Evolutionary conservation across 306 rosid species (phyloP).

Genomic region (Carpinus viminea): DNA sequence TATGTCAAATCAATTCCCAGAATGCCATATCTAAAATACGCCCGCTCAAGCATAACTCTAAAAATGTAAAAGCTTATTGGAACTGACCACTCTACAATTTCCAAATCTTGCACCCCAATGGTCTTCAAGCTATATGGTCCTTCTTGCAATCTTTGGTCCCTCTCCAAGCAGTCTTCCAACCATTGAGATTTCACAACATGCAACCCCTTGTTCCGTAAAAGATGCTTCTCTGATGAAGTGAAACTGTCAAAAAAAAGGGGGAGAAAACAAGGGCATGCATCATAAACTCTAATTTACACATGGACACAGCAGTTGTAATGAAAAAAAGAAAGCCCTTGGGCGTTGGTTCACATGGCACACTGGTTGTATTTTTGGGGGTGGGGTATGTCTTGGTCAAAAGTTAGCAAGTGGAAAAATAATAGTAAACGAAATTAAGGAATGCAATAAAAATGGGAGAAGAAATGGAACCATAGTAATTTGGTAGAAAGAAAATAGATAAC

Average conservation of each 20-base stretch:
- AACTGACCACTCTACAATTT: constrained; percentile 62
- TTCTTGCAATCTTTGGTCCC: constrained; percentile 63
- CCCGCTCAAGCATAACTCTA: constrained; percentile 1
- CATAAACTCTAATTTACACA: not conserved
- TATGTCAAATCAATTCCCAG: not conserved
- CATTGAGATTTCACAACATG: constrained; percentile 72
- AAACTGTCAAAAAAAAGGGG: constrained; percentile 49
- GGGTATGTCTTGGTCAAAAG: constrained; percentile 1
- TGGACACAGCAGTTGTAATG: not conserved
- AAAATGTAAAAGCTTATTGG: not conserved
- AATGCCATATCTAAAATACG: not conserved
- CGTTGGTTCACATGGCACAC: not conserved
- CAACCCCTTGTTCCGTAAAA: constrained; percentile 51
- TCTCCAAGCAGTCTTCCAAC: constrained; percentile 74
- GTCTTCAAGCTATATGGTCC: constrained; percentile 71
- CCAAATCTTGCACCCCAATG: constrained; percentile 42
- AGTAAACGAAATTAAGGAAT: not conserved
- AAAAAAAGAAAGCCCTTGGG: not conserved
- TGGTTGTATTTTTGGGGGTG: not conserved
- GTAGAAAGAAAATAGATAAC: not conserved
- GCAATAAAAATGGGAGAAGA: not conserved
- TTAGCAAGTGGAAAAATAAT: not conserved
- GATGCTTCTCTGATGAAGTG: constrained; percentile 45
- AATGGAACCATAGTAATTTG: not conserved
- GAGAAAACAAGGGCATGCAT: not conserved